Conservation (phyloP, 2,329 filamentous ascomycete genomes). For the Karstenula rhodostoma region DNA sequence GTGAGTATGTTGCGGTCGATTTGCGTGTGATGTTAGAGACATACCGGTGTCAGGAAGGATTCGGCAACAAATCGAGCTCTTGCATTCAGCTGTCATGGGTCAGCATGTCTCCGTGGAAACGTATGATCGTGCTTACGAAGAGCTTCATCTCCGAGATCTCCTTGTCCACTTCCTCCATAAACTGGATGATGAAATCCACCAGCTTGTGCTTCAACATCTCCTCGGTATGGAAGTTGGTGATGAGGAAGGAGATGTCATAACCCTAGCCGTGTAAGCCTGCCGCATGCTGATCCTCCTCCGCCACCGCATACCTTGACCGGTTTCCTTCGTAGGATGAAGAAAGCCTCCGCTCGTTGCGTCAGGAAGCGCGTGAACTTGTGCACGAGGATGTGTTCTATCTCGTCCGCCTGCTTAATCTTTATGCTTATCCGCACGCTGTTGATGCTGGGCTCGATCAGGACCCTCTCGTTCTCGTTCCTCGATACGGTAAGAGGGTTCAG, state of each 20-base stretch:
- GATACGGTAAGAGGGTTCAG: constrained; percentile 90
- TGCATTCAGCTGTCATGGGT: constrained; percentile 78
- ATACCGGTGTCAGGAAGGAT: constrained; percentile 93
- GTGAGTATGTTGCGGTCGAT: constrained; percentile 1
- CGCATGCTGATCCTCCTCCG: not conserved
- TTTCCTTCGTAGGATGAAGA: constrained; percentile 95
- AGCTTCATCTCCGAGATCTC: constrained; percentile 99
- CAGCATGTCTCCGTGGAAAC: constrained; percentile 29
- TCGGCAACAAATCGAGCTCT: constrained; percentile 97
- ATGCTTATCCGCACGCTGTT: constrained; percentile 98
- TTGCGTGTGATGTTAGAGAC: constrained; percentile 30
- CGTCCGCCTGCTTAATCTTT: constrained; percentile 99
- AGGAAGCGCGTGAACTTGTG: constrained; percentile 98
- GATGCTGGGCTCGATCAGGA: constrained; percentile 94
- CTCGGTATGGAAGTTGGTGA: constrained; percentile 98
- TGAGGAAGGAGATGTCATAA: constrained; percentile 98
- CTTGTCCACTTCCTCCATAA: constrained; percentile 99
- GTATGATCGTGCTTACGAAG: constrained; percentile 71
- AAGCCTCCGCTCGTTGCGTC: constrained; percentile 93
- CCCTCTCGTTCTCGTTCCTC: constrained; percentile 95
- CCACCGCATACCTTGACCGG: constrained; percentile 77
- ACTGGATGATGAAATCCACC: constrained; percentile 98
- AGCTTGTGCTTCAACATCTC: constrained; percentile 99
- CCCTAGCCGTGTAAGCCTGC: constrained; percentile 64
- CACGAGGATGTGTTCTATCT: constrained; percentile 97